Conservation (phyloP, 768 basidiomycete species). For the Amanita rubescens region DNA sequence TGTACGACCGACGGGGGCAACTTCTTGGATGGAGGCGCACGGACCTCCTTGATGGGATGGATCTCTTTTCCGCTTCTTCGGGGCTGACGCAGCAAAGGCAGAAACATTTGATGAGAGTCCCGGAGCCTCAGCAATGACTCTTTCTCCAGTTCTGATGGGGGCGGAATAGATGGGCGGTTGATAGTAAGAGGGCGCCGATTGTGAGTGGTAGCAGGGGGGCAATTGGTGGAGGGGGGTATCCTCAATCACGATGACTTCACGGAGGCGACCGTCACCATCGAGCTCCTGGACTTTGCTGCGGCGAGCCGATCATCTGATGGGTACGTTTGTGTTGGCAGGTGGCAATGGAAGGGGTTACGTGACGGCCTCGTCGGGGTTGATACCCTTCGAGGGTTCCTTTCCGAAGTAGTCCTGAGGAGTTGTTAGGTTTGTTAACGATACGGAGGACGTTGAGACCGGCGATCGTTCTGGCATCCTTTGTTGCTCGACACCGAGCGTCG, state of each 20-base stretch:
- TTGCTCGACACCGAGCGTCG: slow-evolving; percentile 97
- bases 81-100: slow-evolving; percentile 56
- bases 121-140: slow-evolving; percentile 85
- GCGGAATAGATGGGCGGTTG: slow-evolving; percentile 71
- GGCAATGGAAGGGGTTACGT: slow-evolving; percentile 78
- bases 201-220: slow-evolving; percentile 66
- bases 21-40: slow-evolving; percentile 62
- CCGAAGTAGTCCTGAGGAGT: slow-evolving; percentile 96
- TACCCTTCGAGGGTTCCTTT: slow-evolving; percentile 96
- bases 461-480: slow-evolving; percentile 95
- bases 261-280: slow-evolving; percentile 65
- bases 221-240: slow-evolving; percentile 85
- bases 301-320: slow-evolving; percentile 70
- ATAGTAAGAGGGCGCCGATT: slow-evolving; percentile 74
- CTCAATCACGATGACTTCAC: slow-evolving; percentile 90
- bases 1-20: slow-evolving; percentile 42
- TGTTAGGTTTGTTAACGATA: slow-evolving; percentile 97
- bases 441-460: slow-evolving; percentile 92
- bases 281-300: slow-evolving; percentile 88
- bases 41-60: slow-evolving; percentile 71
- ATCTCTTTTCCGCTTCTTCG: slow-evolving; percentile 83
- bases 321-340: slow-evolving; percentile 80
- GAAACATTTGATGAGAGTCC: slow-evolving; percentile 63
- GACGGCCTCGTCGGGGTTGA: slow-evolving; percentile 99
- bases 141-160: slow-evolving; percentile 76